Percentiles rank a stretch among this genome's conserved stretches.
These are phyloP conservation scores for Microdochium bolleyi DNA, from an alignment of 2,329 filamentous ascomycete genomes.

Conservation along the genomic window DNA sequence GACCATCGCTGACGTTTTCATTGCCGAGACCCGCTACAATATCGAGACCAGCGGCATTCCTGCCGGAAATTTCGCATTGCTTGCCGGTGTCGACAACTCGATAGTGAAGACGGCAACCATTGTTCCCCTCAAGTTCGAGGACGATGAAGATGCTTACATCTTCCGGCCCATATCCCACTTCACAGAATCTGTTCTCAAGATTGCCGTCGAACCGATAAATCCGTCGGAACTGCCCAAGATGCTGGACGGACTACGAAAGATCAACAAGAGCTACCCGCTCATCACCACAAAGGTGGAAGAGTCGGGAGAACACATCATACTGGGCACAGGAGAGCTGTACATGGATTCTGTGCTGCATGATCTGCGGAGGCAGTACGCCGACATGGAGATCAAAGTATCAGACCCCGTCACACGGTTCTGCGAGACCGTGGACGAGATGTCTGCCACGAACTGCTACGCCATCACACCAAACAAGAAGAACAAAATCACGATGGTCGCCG, in stretches of 20 bases:
- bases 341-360: constrained; percentile 99
- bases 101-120: constrained; percentile 97
- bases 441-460: constrained; percentile 95
- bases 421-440: constrained; percentile 95
- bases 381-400: constrained; percentile 99
- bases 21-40: constrained; percentile 88
- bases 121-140: constrained; percentile 69
- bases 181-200: constrained; percentile 95
- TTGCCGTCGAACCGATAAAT: constrained; percentile 96
- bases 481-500: constrained; percentile 96
- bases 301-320: constrained; percentile 89
- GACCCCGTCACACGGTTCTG: constrained; percentile 97
- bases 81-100: constrained; percentile 91
- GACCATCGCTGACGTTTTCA: constrained; percentile 78
- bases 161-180: constrained; percentile 91
- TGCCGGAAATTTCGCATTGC: constrained; percentile 86
- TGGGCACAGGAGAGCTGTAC: constrained; percentile 96
- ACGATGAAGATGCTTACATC: constrained; percentile 89
- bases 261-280: constrained; percentile 96
- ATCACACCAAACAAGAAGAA: constrained; percentile 99
- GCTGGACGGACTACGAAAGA: constrained; percentile 90
- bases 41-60: constrained; percentile 87
- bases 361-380: constrained; percentile 83
- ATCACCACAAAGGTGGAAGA: constrained; percentile 97
- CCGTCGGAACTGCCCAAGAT: constrained; percentile 97